Conservation (phyloP, 2,329 filamentous ascomycete species). For the Fusarium acutatum region DNA sequence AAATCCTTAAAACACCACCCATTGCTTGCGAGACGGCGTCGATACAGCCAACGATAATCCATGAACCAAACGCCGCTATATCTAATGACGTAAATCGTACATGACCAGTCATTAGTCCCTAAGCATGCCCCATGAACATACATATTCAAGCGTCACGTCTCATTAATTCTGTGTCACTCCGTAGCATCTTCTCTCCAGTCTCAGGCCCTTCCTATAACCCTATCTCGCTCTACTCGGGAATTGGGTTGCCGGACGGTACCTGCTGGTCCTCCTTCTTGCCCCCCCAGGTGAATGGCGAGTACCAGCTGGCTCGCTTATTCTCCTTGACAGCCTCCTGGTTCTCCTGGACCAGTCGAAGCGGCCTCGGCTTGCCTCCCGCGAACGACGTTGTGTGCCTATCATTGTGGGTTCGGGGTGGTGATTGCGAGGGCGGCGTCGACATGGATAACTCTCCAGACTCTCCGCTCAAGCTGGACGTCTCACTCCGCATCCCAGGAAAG, state of each 20-base stretch:
- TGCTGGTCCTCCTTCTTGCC: slow-evolving; percentile 59
- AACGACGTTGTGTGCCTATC: slow-evolving; percentile 66
- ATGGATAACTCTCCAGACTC: slow-evolving; percentile 64
- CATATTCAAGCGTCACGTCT: slow-evolving; percentile 40
- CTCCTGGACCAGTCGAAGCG: slow-evolving; percentile 87
- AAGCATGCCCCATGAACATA: slow-evolving; percentile 35
- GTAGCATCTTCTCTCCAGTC: neutral
- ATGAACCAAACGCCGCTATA: slow-evolving; percentile 45
- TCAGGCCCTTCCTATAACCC: slow-evolving; percentile 1
- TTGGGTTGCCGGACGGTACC: slow-evolving; percentile 41
- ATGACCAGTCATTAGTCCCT: slow-evolving; percentile 40
- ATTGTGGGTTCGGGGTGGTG: slow-evolving; percentile 59
- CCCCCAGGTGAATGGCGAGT: slow-evolving; percentile 64
- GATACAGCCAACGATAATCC: slow-evolving; percentile 42
- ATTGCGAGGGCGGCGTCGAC: slow-evolving; percentile 59
- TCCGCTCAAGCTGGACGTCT: slow-evolving; percentile 71
- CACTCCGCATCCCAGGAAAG: slow-evolving; percentile 76
- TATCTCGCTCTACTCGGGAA: slow-evolving; percentile 46
- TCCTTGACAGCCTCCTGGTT: slow-evolving; percentile 62
- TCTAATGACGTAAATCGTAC: slow-evolving; percentile 45
- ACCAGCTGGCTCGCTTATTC: slow-evolving; percentile 71
- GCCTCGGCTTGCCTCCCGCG: slow-evolving; percentile 77
- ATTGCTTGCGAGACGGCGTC: slow-evolving; percentile 37
- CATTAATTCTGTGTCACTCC: slow-evolving; percentile 28
- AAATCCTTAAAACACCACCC: slow-evolving; percentile 21